Conservation (phyloP, 371 early-diverging fungal species). For the Chytridium lagenaria region DNA sequence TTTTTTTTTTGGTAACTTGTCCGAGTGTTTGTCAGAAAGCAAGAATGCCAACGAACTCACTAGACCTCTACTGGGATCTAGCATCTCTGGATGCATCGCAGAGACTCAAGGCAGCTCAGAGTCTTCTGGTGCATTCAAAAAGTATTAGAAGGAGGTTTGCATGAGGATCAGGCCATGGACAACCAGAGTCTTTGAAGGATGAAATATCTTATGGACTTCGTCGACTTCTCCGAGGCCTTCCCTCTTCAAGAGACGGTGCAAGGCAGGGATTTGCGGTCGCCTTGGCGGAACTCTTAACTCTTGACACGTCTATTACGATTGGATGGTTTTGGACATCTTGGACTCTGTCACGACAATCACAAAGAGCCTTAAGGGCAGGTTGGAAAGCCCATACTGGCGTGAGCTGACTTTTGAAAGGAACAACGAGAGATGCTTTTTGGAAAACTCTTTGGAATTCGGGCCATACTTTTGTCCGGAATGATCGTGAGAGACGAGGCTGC, state of each 20-base stretch:
- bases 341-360: conserved; percentile 64
- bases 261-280: conserved; percentile 94
- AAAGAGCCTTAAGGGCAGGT: conserved; percentile 43
- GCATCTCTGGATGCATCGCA: conserved; percentile 67
- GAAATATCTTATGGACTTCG: conserved; percentile 90
- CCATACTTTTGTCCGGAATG: conserved; percentile 82
- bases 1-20: no score
- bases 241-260: conserved; percentile 87
- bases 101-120: conserved; percentile 65
- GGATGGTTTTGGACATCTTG: conserved; percentile 73
- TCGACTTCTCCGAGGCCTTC: conserved; percentile 86
- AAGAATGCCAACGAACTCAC: conserved; percentile 34
- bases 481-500: conserved; percentile 66
- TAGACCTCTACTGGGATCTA: conserved; percentile 66
- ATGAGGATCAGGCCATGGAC: conserved; percentile 47
- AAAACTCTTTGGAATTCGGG: conserved; percentile 84
- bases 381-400: no score
- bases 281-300: conserved; percentile 71
- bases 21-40: not conserved
- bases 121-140: conserved; percentile 42
- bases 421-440: conserved; percentile 88
- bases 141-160: conserved; percentile 33
- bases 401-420: no score
- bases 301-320: conserved; percentile 53
- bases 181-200: conserved; percentile 47